These are phyloP conservation scores for Micromonas pusilla DNA, from an alignment of 139 green algal genomes.

Conservation along the genomic window DNA sequence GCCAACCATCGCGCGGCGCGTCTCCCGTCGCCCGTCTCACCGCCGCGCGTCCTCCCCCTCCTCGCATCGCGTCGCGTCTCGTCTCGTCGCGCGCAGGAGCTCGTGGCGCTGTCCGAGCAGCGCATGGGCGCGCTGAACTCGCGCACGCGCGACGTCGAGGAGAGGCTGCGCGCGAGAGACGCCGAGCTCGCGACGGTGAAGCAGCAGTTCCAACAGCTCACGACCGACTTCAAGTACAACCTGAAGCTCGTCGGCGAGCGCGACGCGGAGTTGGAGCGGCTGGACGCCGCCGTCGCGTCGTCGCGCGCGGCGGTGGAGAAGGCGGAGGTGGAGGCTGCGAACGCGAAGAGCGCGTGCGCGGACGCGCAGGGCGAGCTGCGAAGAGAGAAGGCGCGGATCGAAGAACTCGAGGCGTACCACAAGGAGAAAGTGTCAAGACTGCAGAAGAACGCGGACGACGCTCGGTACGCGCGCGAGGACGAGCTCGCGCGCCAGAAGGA, in stretches of 20 bases:
- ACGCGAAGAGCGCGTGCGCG: background rate
- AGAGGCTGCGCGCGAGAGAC: background rate
- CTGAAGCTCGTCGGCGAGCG: background rate
- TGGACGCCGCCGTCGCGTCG: background rate
- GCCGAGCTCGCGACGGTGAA: background rate
- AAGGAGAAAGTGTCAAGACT: background rate
- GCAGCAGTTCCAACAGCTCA: background rate
- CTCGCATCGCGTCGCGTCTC: too few species aligned
- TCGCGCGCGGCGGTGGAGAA: background rate
- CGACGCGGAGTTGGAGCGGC: background rate
- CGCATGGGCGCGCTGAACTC: background rate
- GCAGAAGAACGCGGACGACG: background rate
- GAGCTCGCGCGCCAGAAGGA: background rate
- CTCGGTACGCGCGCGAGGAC: background rate
- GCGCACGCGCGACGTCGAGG: background rate
- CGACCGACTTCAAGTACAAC: background rate
- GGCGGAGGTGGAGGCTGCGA: background rate
- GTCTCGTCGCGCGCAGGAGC: too few species aligned
- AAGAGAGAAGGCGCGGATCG: background rate
- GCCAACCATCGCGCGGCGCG: too few species aligned
- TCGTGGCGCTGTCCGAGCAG: background rate
- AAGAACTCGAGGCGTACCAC: conserved; percentile 6
- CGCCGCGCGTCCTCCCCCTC: too few species aligned
- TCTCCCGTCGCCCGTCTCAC: too few species aligned
- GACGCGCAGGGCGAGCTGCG: background rate